phyloP scores from a whole-genome alignment of 2,329 filamentous ascomycete genomes.

The Cercospora zeina region DNA sequence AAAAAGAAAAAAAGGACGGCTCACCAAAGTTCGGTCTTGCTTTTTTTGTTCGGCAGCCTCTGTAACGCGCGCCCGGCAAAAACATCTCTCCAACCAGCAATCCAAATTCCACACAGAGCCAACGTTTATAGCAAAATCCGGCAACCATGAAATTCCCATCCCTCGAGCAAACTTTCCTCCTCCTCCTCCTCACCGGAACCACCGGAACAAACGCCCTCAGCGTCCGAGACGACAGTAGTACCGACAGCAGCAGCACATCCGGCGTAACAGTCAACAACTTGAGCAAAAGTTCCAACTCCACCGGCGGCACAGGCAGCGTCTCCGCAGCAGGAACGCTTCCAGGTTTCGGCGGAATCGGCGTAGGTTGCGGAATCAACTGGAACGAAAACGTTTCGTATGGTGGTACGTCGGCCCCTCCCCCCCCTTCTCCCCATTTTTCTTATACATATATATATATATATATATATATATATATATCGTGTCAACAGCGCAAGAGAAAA shows the following conservation, averaged over 20 bases:
- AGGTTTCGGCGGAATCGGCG: slow-evolving; percentile 24
- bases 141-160: background rate
- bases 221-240: background rate
- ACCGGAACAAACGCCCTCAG: background rate
- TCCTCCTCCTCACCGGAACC: background rate
- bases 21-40: too few relatives aligned
- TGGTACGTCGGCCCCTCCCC: slow-evolving; percentile 18
- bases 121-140: too few relatives aligned
- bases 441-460: too few relatives aligned
- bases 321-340: slow-evolving; percentile 20
- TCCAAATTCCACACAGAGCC: too few relatives aligned
- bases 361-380: slow-evolving; percentile 30
- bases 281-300: slow-evolving; percentile 21
- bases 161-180: background rate
- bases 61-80: too few relatives aligned
- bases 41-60: too few relatives aligned
- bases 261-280: slow-evolving; percentile 14
- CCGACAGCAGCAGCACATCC: too few relatives aligned
- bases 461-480: too few relatives aligned
- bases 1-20: too few relatives aligned
- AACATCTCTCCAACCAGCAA: too few relatives aligned
- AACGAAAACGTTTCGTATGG: slow-evolving; percentile 21
- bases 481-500: too few relatives aligned
- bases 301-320: slow-evolving; percentile 24
- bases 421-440: background rate